Base-by-base conservation (phyloP, 176 grass and related monocot species). In the Pharus latifolius region DNA sequence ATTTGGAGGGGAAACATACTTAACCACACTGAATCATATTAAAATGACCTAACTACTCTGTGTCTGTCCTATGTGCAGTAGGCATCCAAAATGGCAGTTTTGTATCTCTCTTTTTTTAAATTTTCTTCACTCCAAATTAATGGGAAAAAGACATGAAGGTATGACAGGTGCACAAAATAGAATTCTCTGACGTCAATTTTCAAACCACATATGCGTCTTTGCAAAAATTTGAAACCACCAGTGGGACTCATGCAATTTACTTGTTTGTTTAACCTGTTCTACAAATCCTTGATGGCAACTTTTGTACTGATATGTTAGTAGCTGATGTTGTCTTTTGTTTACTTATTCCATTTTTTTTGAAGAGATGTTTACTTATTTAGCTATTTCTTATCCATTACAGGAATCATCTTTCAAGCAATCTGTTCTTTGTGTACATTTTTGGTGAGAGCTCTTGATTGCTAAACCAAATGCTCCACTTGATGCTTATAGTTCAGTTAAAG, bases 351-450 rank as follows among this genome's bases (percentile, higher is more conserved):
- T 67, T 33, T 44, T 35, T 55, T 80, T 76, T 41, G 31, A n/a
- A 56, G 12, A 4, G 25, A 61, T 41, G 28, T 67, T 63, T 87
- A 60, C 56, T 88, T n/a, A 60, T 52, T 66, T 49, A 62, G 7
- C 16, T 51, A 5, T 55, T 35, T 19, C 53, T 75, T 22, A 50
- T 62, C 55, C 10, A 51, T 81, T 88, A 28, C 87, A 99, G 90
- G 95, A 89, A 99, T 19, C 95, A 99, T 72, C 90, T 99, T 67
- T 99, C 95, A 53, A 99, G 90, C 80, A 99, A 99, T 77, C 72
- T 99, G 40, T 99, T 99, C 79, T 99, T 99, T 80, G 78, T 99
- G 37, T 99, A 99, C 69, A 99, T 99, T 56, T 99, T 99, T 88
- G 95, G 95, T 99, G 81, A 92, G 94, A 78, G 15, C 32, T 61